Evolutionary conservation across 2,329 filamentous ascomycete species (phyloP).

Genomic region (Aspergillus glaucus): DNA sequence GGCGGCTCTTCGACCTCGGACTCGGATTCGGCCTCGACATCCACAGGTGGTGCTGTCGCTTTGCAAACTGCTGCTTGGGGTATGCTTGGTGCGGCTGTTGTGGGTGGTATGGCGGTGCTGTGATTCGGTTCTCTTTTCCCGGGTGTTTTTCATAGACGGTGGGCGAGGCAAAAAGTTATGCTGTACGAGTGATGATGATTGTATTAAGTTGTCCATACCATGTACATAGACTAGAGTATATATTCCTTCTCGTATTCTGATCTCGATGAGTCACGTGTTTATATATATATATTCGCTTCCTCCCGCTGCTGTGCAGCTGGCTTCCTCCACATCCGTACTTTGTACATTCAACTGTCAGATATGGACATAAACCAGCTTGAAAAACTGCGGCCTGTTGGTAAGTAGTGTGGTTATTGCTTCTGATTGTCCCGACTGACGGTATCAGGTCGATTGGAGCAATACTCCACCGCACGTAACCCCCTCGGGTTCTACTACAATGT

Average conservation of each 20-base stretch:
- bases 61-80: constrained; percentile 34
- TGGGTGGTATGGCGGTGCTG: constrained; percentile 27
- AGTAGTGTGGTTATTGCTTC: constrained; percentile 7
- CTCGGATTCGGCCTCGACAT: constrained; percentile 16
- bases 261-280: neutral
- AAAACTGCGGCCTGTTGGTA: constrained; percentile 25
- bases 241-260: neutral
- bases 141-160: neutral
- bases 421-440: constrained; percentile 7
- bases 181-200: neutral
- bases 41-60: constrained; percentile 22
- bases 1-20: constrained; percentile 9
- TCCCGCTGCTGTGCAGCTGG: too few relatives aligned
- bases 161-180: neutral
- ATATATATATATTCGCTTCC: neutral
- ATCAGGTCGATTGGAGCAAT: constrained; percentile 40
- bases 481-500: constrained; percentile 42
- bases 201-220: neutral
- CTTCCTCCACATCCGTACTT: too few relatives aligned
- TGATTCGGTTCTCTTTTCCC: constrained; percentile 5
- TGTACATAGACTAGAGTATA: neutral
- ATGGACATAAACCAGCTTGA: constrained; percentile 45
- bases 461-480: constrained; percentile 39
- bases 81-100: constrained; percentile 28
- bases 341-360: constrained; percentile 17